Evolutionary conservation across 2,329 filamentous ascomycete species (phyloP).

Genomic region (Paracorniculantispora psalliotae): DNA sequence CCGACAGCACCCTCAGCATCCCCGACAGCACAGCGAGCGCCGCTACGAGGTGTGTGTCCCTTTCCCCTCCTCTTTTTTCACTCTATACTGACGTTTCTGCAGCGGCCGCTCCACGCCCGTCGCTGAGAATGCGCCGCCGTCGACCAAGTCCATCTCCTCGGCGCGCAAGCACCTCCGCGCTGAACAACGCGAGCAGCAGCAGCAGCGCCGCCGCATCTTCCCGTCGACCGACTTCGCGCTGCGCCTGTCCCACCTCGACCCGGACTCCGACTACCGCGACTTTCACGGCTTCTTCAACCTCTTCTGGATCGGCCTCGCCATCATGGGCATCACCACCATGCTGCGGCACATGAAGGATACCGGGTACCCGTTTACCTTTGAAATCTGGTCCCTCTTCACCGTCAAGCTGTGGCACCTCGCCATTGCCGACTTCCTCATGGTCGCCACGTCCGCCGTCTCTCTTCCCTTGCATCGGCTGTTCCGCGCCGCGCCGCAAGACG

Average conservation of each 20-base stretch:
- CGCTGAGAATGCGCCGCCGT: conserved; percentile 87
- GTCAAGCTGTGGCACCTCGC: conserved; percentile 85
- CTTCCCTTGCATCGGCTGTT: conserved; percentile 69
- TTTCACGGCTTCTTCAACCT: conserved; percentile 97
- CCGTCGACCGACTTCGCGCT: conserved; percentile 88
- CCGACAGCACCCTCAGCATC: conserved; percentile 30
- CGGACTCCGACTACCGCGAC: conserved; percentile 83
- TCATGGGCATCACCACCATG: conserved; percentile 96
- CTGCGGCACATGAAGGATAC: conserved; percentile 91
- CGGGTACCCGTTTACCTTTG: conserved; percentile 75
- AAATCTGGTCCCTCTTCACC: conserved; percentile 85
- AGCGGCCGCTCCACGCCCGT: conserved; percentile 77
- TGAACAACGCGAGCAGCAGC: conserved; percentile 52
- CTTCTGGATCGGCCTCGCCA: conserved; percentile 94
- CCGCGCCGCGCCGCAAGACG: conserved; percentile 45
- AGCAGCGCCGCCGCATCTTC: conserved; percentile 64
- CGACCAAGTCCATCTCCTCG: conserved; percentile 76
- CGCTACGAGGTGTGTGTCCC: conserved; percentile 40
- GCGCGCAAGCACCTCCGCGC: conserved; percentile 79
- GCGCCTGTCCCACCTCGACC: conserved; percentile 93
- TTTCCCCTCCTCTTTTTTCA: neutral
- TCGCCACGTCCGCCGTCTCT: conserved; percentile 64
- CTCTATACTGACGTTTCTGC: neutral
- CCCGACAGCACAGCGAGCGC: conserved; percentile 35
- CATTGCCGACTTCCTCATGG: conserved; percentile 81